Base-by-base conservation (phyloP, 306 rosid genomes). In the Canavalia ensiformis region DNA sequence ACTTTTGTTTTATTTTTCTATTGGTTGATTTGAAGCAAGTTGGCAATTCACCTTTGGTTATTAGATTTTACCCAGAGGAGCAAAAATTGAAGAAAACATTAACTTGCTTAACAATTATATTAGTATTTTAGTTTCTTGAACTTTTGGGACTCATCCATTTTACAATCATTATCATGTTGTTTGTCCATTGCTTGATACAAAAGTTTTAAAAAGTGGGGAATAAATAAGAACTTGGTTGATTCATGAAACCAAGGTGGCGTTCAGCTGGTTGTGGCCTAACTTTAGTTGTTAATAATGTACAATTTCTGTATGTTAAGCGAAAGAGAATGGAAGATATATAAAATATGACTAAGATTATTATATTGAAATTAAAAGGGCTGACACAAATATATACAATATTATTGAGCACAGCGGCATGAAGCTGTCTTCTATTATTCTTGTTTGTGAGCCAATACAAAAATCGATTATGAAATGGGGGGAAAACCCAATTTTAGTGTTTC, bases 171-270 rank as follows among this genome's bases (percentile, higher is more conserved):
- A 58, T 58, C 64, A 37, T 33, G 6, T 30, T 41, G 52, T 51
- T 25, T 47, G 18, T 50, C 58, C 31, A 60, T 81, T 72, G 72
- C 41, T 74, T 39, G 2, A 51, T 47, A 28, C 33, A 41, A 74
- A 6, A 47, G 44, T 25, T 41, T 2, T 35, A 37, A 10, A 75
- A 39, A 46, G 7, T 29, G 25, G 31, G 30, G 34, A 62, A 63
- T 28, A 42, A 66, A 51, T 33, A 51, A 41, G 34, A 79, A 58
- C 68, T 69, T 41, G 83, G 49, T 74, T 76, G 62, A 80, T 74
- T 80, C 45, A 44, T 62, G 76, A 49, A 83, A 78, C 78, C 86
- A 85, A 44, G 79, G 52, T 82, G 84, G 50, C 44, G 68, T 74
- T 77, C 84, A 72, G 39, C 28, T 63, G 33, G 47, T 82, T 82